A percentile compares a stretch with the other conserved stretches of the same genome.
phyloP scores from a whole-genome alignment of 2,329 filamentous ascomycete species.

The Ceratocystis alfenasii region DNA sequence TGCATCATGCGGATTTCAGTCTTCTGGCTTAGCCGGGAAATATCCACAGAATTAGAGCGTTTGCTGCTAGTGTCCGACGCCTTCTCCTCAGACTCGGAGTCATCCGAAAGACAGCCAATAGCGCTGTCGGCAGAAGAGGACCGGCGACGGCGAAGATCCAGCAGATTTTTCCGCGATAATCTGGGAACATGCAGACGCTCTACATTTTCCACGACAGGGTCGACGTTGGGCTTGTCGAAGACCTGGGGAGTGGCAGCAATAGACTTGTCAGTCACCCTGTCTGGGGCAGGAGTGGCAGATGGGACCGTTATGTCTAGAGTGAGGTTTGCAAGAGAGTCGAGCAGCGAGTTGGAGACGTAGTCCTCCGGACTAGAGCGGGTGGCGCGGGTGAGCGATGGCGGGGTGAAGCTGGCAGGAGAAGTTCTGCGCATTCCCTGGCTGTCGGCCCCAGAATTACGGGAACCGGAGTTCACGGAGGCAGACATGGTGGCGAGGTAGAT shows the following conservation, averaged over 20 bases:
- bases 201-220: conserved; percentile 28
- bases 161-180: background rate
- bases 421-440: background rate
- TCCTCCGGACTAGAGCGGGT: conserved; percentile 60
- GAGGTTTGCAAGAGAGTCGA: conserved; percentile 44
- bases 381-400: conserved; percentile 48
- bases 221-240: conserved; percentile 24
- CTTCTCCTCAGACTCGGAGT: conserved; percentile 19
- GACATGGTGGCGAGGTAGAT: background rate
- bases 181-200: conserved; percentile 41
- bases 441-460: background rate
- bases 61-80: conserved; percentile 10
- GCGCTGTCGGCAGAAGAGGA: conserved; percentile 20
- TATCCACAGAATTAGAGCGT: conserved; percentile 4
- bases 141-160: conserved; percentile 12
- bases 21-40: conserved; percentile 16
- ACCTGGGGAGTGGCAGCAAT: conserved; percentile 1
- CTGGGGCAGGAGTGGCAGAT: conserved; percentile 24
- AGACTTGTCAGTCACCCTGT: conserved; percentile 19
- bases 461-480: background rate
- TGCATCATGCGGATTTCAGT: conserved; percentile 53
- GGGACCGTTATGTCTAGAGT: background rate
- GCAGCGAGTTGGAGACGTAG: conserved; percentile 54
- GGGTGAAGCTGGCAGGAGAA: conserved; percentile 31
- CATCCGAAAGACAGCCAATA: conserved; percentile 18